Evolutionary conservation across 129 eudicot species (phyloP).

Genomic region (Calendula officinalis): DNA sequence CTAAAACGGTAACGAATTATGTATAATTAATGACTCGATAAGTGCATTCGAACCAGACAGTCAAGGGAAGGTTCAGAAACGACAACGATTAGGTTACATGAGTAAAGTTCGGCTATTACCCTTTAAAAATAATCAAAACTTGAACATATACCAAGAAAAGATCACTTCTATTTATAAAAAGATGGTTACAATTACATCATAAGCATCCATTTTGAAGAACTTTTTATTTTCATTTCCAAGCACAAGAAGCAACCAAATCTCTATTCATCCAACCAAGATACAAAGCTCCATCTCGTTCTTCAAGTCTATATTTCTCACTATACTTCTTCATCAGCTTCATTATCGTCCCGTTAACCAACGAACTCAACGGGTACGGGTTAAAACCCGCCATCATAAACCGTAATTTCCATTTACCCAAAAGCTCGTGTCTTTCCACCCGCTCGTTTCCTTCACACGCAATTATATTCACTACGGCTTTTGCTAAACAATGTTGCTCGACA

Average conservation of each 20-base stretch:
- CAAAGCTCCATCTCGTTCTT: conserved; percentile 73
- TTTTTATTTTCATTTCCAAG: conserved; percentile 51
- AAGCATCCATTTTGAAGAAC: background rate
- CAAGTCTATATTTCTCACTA: conserved; percentile 59
- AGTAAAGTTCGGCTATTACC: no score
- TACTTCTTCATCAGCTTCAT: conserved; percentile 49
- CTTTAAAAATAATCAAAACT: background rate
- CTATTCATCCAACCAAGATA: conserved; percentile 82
- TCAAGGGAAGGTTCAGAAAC: no score
- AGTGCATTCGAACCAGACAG: no score
- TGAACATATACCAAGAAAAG: conserved; percentile 8
- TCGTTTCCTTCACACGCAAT: conserved; percentile 80
- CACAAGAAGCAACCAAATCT: conserved; percentile 76
- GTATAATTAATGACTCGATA: no score
- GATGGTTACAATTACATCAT: conserved; percentile 5
- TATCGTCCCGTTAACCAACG: conserved; percentile 62
- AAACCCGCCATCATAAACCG: conserved; percentile 91
- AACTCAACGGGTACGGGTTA: conserved; percentile 60
- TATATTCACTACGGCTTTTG: conserved; percentile 68
- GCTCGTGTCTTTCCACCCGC: conserved; percentile 81
- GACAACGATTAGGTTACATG: no score
- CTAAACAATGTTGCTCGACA: conserved; percentile 68
- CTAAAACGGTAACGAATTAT: background rate
- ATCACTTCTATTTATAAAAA: conserved; percentile 17
- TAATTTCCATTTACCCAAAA: conserved; percentile 74